Conservation (phyloP, 1,139 yeast genomes). For the Protomyces inundatus region DNA sequence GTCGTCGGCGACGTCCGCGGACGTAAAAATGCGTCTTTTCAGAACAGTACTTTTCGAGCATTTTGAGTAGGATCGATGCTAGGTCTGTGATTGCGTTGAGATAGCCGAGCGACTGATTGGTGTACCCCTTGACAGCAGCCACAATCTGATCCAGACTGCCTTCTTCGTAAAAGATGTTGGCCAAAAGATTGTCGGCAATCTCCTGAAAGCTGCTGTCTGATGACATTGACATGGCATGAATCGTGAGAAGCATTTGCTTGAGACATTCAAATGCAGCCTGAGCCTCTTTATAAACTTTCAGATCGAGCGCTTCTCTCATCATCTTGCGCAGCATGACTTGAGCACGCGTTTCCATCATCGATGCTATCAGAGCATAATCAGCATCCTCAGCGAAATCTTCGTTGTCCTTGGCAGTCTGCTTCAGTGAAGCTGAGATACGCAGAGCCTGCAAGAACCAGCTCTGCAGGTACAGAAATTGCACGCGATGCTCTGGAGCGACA, state of each 20-base stretch:
- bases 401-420: constrained; percentile 17
- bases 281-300: constrained; percentile 50
- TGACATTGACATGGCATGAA: constrained; percentile 35
- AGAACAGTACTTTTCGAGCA: constrained; percentile 61
- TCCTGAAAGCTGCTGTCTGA: constrained; percentile 44
- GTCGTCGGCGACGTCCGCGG: constrained; percentile 37
- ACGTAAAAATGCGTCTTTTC: constrained; percentile 44
- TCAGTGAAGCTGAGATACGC: constrained; percentile 34
- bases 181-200: constrained; percentile 49
- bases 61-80: constrained; percentile 60
- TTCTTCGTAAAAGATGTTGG: constrained; percentile 59
- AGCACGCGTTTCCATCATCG: constrained; percentile 60
- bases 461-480: constrained; percentile 55
- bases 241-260: constrained; percentile 50
- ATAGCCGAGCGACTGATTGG: constrained; percentile 40
- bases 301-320: constrained; percentile 51
- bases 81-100: constrained; percentile 60
- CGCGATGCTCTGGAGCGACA: constrained; percentile 39
- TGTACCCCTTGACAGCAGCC: constrained; percentile 59
- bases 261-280: constrained; percentile 71
- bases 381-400: constrained; percentile 29
- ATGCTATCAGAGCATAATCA: constrained; percentile 62
- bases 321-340: constrained; percentile 57
- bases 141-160: constrained; percentile 57
- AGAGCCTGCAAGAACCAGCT: constrained; percentile 59